Evolutionary conservation across 129 eudicot genomes (phyloP), one percentile per base, ranked within the genome.

Genomic region (Ambrosia trifida): DNA sequence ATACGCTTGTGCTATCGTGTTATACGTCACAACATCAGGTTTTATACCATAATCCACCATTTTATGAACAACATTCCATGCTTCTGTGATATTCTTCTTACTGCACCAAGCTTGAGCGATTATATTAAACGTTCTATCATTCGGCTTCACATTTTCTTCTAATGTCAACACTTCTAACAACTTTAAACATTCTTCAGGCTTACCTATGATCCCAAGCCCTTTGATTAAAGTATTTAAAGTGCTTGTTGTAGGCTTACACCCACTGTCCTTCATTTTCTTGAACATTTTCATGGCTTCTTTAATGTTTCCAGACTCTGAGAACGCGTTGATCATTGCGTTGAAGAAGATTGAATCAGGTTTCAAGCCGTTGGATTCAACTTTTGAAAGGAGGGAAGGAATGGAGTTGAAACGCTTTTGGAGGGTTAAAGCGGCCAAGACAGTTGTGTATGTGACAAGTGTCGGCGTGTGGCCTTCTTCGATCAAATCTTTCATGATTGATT

Each of bases 1-100:
- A 84, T 94, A 94, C 28, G 96, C 98, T 76, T 83, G 81, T 65
- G 91, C 98, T n/a, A 94, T 78, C n/a, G 96, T 94, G 66, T 94
- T 94, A 45, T 74, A 94, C 0, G 97, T 94, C 63, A 94, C 93
- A 57, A 76, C 95, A 87, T 89, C 93, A 50, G 96, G 96, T 49
- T 77, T 86, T 69, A 94, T 67, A 47, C 99, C 97, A 50, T 80
- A 82, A 30, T 62, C 85, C 71, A 82, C 75, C 99, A 94, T 94
- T 59, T 72, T 80, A 46, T 85, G 60, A 8, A 90, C 88, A 62
- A 90, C 88, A 69, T 84, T 83, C 97, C 96, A 94, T 9, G 97
- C 96, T 85, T 87, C 91, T 52, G 18, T 36, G 0, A 89, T 79
- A 47, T 87, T 70, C 64, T 76, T 82, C 83, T 90, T 79, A 43